Percentiles rank a stretch among this genome's conserved stretches.
These are phyloP conservation scores for Physcia stellaris DNA, from an alignment of 495 filamentous ascomycete genomes.

Conservation along the genomic window DNA sequence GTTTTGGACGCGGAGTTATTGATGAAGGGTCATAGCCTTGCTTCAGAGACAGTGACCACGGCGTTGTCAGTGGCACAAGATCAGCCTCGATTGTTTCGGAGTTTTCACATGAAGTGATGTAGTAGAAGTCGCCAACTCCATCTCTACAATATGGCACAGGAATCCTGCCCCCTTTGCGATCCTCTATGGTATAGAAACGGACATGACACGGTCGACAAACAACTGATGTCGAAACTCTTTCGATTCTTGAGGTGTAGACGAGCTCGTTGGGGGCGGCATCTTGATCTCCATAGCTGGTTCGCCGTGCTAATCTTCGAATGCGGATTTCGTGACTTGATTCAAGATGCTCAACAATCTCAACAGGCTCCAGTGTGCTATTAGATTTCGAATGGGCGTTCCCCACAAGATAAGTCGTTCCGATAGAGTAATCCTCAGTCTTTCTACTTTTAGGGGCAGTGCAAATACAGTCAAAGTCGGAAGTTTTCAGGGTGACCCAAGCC, in stretches of 20 bases:
- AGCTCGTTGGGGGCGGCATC: slow-evolving; percentile 49
- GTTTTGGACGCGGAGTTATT: slow-evolving; percentile 9
- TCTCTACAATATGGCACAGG: slow-evolving; percentile 48
- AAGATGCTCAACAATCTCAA: slow-evolving; percentile 34
- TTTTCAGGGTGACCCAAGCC: slow-evolving; percentile 39
- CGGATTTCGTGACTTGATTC: slow-evolving; percentile 19
- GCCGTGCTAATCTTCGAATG: slow-evolving; percentile 33
- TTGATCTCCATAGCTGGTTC: slow-evolving; percentile 23
- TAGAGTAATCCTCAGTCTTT: slow-evolving; percentile 16
- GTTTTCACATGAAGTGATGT: slow-evolving; percentile 28
- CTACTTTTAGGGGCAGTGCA: slow-evolving; percentile 23
- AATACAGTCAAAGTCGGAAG: slow-evolving; percentile 29
- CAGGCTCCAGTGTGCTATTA: slow-evolving; percentile 34
- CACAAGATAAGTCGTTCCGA: slow-evolving; percentile 44
- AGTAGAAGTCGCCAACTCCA: slow-evolving; percentile 52
- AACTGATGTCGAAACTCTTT: slow-evolving; percentile 21
- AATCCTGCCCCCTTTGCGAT: slow-evolving; percentile 25
- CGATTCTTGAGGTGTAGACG: slow-evolving; percentile 36
- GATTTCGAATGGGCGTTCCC: slow-evolving; percentile 6
- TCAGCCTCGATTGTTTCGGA: slow-evolving; percentile 6
- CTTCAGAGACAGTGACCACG: slow-evolving; percentile 24
- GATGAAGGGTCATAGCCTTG: slow-evolving; percentile 41
- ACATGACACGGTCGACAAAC: slow-evolving; percentile 45
- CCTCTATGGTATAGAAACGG: slow-evolving; percentile 31
- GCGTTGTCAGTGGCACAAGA: slow-evolving; percentile 2